Base-by-base conservation (phyloP, 768 basidiomycete genomes). In the Antrodiella citrinella region DNA sequence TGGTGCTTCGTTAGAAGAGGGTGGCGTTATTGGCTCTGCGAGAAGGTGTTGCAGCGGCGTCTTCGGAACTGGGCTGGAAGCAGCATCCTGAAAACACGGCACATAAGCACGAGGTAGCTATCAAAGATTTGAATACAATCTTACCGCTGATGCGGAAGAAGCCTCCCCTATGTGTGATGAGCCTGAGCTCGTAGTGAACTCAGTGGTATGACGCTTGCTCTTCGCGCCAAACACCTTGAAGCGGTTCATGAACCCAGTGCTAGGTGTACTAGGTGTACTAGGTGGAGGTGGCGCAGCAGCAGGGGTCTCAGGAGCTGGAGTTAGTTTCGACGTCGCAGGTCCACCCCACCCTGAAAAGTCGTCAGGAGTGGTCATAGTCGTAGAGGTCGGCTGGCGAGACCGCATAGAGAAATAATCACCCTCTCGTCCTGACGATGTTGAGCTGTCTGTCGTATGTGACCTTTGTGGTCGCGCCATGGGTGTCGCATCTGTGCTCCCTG, bases 171-270 rank as follows among this genome's bases (percentile, higher is more conserved):
- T 49, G 11, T 44, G 35, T 9, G 44, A 13, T 11, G 55, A 52
- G n/a, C 58, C 57, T 0, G 62, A 57, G 0, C 58, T 57, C 4
- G 52, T 49, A 0, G 53, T 47, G 45, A 57, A 60, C 43, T 68
- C 67, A 39, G 59, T 58, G n/a, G 62, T 63, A 20, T 56, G 51
- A 4, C 69, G 66, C 55, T 69, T 72, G 44, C 73, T 65, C 47
- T 69, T 75, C 65, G 84, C 86, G 7, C 84, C 85, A 54, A 93
- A 78, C 48, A 70, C 82, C 64, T 83, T 88, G 51, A 93, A 65
- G 54, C 86, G 77, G 0, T 90, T 87, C 77, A 94, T 93, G 48
- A 93, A 65, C 1, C 86, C 70, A 23, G 53, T 52, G 19, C 54
- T 55, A 3, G 84, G 80, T 3, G 77, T 80, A 48, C 58, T 70